These are phyloP conservation scores for Penicillium occitanis DNA, from an alignment of 2,329 filamentous ascomycete genomes.

Conservation along the genomic window DNA sequence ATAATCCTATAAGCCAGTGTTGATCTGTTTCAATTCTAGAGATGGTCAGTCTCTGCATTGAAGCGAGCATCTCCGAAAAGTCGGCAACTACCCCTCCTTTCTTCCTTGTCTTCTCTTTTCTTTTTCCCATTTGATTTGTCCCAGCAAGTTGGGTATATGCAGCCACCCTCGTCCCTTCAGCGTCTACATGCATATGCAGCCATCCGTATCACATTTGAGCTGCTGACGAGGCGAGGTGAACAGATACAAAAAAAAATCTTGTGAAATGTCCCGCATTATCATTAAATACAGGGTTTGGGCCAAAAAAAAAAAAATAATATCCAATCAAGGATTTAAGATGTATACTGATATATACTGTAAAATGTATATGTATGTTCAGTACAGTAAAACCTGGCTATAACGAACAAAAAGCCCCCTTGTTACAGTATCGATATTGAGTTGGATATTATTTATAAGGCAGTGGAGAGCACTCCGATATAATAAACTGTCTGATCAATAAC, in stretches of 20 bases:
- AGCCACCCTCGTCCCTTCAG: not conserved
- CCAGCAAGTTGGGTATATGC: not conserved
- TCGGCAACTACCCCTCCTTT: not conserved
- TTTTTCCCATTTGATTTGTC: not conserved
- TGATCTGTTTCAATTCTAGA: too few relatives aligned
- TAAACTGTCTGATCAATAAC: too few relatives aligned
- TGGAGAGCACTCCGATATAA: too few relatives aligned
- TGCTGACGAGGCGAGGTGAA: not conserved
- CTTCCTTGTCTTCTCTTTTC: not conserved
- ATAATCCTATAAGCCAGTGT: too few relatives aligned
- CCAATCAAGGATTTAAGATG: too few relatives aligned
- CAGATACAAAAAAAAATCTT: not conserved
- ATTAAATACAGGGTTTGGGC: not conserved
- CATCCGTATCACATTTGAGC: not conserved
- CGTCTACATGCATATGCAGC: not conserved
- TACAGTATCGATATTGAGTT: too few relatives aligned
- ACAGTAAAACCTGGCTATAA: too few relatives aligned
- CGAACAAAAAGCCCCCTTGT: too few relatives aligned
- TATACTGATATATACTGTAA: not conserved
- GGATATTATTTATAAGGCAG: too few relatives aligned
- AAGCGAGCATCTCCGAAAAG: too few relatives aligned
- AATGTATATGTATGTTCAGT: not conserved
- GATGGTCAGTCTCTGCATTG: too few relatives aligned
- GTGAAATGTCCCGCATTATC: not conserved
- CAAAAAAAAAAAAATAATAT: not conserved